phyloP scores from a whole-genome alignment of 2,329 filamentous ascomycete genomes.

The Ophiocordyceps camponoti-rufipedis region DNA sequence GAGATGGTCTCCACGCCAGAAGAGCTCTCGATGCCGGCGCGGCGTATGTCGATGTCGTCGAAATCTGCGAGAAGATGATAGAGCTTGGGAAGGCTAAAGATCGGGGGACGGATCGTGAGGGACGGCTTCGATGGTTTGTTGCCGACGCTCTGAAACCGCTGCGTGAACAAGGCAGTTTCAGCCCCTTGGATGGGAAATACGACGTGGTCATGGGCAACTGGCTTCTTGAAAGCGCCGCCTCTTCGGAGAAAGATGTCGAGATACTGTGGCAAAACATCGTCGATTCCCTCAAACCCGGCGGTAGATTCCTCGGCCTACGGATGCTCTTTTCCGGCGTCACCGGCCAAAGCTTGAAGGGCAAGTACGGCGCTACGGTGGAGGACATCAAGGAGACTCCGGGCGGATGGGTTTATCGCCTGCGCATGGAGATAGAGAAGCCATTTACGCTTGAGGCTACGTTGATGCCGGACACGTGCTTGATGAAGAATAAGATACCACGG shows the following conservation, averaged over 20 bases:
- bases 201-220: constrained; percentile 3
- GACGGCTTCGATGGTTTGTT: not conserved
- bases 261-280: constrained; percentile 1
- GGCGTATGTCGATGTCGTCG: constrained; percentile 1
- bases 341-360: not conserved
- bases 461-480: not conserved
- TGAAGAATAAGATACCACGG: not conserved
- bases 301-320: constrained; percentile 1
- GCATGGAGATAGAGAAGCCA: not conserved
- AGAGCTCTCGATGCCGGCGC: constrained; percentile 2
- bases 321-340: not conserved
- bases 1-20: constrained; percentile 1
- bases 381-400: not conserved
- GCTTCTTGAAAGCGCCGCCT: not conserved
- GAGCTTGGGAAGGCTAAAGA: not conserved
- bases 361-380: not conserved
- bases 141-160: not conserved
- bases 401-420: not conserved
- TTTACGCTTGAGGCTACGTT: not conserved
- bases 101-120: not conserved
- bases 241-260: not conserved
- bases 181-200: constrained; percentile 1
- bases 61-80: constrained; percentile 1
- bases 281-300: constrained; percentile 1
- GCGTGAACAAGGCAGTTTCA: not conserved